Conservation (phyloP, 2,329 filamentous ascomycete species). For the Cladosporium sp. region DNA sequence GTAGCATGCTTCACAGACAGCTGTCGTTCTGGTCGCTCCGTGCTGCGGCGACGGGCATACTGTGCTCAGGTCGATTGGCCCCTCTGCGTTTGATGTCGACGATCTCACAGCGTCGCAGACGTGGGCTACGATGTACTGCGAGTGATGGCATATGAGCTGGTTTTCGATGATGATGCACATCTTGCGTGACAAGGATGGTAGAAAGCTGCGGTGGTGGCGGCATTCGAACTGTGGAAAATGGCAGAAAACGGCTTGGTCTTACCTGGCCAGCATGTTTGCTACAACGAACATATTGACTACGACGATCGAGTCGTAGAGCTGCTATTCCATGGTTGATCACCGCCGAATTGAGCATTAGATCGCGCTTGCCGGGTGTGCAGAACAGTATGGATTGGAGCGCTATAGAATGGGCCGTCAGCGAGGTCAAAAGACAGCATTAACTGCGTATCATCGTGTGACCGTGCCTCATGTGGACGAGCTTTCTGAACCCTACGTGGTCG, state of each 20-base stretch:
- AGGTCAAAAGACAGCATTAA: no score
- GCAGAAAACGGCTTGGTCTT: no score
- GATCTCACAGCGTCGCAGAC: neutral
- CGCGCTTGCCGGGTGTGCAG: neutral
- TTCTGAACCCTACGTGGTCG: neutral
- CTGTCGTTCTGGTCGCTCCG: neutral
- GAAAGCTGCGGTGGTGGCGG: neutral
- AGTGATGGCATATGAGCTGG: neutral
- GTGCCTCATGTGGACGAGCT: neutral
- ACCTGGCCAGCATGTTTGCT: neutral
- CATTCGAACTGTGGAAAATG: neutral
- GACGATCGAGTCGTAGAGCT: neutral
- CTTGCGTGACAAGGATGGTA: neutral
- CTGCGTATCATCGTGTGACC: neutral
- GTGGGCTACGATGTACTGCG: neutral
- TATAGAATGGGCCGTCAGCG: no score
- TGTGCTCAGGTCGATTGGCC: neutral
- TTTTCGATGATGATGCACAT: conserved; percentile 2
- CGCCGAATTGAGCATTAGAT: neutral
- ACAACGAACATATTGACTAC: neutral
- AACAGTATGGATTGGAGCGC: neutral
- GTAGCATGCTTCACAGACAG: neutral
- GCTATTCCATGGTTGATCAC: no score
- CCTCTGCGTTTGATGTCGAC: neutral
- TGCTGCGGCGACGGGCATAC: neutral